A percentile compares a stretch with the other conserved stretches of the same genome.
Evolutionary conservation across 805 yeast species (phyloP).

Genomic region (Lachancea quebecensis): DNA sequence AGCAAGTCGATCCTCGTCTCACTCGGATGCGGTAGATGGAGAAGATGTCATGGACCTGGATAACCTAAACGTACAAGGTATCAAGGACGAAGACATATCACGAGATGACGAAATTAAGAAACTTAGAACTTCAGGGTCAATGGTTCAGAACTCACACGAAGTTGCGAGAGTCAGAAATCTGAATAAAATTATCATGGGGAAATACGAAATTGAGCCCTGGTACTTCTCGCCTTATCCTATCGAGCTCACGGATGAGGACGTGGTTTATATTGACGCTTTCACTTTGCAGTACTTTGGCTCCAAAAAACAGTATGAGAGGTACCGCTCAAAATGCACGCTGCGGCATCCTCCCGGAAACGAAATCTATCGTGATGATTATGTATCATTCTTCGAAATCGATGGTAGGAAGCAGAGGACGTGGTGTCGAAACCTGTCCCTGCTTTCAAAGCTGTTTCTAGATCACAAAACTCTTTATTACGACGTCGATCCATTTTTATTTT

Average conservation of each 20-base stretch:
- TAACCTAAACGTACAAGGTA: conserved; percentile 77
- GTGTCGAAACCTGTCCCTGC: conserved; percentile 90
- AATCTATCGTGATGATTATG: conserved; percentile 85
- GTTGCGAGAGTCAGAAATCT: conserved; percentile 87
- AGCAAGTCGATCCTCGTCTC: conserved; percentile 9
- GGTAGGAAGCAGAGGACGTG: conserved; percentile 94
- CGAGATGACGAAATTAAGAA: conserved; percentile 91
- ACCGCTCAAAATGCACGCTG: conserved; percentile 77
- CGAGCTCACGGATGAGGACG: conserved; percentile 88
- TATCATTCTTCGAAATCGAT: conserved; percentile 94
- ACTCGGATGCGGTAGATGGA: conserved; percentile 27
- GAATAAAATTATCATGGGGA: conserved; percentile 73
- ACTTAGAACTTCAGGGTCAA: conserved; percentile 90
- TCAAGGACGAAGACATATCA: conserved; percentile 60
- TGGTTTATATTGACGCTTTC: conserved; percentile 84
- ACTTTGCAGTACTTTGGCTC: conserved; percentile 86
- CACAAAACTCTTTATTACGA: conserved; percentile 96
- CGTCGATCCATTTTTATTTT: conserved; percentile 94
- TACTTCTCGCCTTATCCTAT: conserved; percentile 96
- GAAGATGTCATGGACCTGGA: conserved; percentile 79
- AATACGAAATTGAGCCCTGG: conserved; percentile 95
- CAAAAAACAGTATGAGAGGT: conserved; percentile 84
- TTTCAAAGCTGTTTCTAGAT: conserved; percentile 86
- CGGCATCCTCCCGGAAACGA: conserved; percentile 99
- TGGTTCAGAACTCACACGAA: conserved; percentile 85